Evolutionary conservation across 352 stramenopile species (phyloP), one percentile per base, ranked within the genome.

Genomic region (Phytophthora lateralis): DNA sequence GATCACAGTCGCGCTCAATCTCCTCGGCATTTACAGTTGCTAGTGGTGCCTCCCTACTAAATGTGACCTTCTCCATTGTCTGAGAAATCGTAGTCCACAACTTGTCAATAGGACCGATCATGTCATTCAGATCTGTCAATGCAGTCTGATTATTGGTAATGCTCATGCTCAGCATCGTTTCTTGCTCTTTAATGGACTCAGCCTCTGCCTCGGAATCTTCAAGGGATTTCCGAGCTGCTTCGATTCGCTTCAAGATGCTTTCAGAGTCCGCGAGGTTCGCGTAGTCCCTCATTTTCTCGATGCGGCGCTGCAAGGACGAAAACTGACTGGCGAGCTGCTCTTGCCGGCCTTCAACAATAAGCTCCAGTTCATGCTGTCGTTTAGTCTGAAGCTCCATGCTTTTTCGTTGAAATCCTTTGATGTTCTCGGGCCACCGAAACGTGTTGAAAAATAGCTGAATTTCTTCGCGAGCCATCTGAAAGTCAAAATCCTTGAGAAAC

Each of bases 231-330:
- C 83, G 72, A 7, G 92, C 75, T 3, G 79, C 74, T 26, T 89
- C 84, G 46, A 96, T 95, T 15, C 85, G 78, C 60, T 91, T 93
- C 38, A 91, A 73, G 18, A 95, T 89, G 38, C 76, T 96, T 12
- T 80, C 69, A 0, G 92, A 81, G 60, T 97, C 89, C 0, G 62
- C 73, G 9, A 95, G 71, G 34, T 94, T 96, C 0, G 86, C 87
- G 21, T 91, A 91, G 64, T 98, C 90, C 9, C 87, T 78, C 69
- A 97, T 90, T 60, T 97, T 97, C 52, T 97, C 90, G 34, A 98
- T 89, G 7, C 94, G 94, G 1, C 83, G 79, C 44, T 93, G 77
- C 9, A 97, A 63, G 4, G 75, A 82, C 1, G 76, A 69, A 50
- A 96, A 94, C 49, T 97, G 84, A 3, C 60, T 80, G 2, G 78